Evolutionary conservation across 2,329 filamentous ascomycete species (phyloP), one percentile per base, ranked within the genome.

Genomic region (Pyrenophora seminiperda): DNA sequence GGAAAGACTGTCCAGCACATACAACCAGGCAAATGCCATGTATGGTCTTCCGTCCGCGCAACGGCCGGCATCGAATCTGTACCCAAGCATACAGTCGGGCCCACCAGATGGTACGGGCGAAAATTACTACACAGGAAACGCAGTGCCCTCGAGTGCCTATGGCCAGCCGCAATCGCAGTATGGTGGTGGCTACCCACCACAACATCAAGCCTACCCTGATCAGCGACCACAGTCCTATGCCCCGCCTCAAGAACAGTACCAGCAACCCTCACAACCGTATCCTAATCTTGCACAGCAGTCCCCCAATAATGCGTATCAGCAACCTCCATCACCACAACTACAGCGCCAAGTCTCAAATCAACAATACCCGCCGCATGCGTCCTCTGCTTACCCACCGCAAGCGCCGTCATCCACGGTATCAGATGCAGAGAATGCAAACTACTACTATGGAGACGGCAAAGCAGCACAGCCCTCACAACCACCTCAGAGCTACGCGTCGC

Each of bases 1-100:
- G 74, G 94, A 99, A 57, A 86, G 94, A 31, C 80, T 99, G 19
- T 96, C 91, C 7, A 95, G 89, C 71, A 93, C 94, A 1, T 97
- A 97, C 71, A 89, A 86, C 57, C 90, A 96, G 65, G 89, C 93
- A 30, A 67, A 71, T 27, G 72, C 77, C 29, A 73, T 73, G 58
- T 75, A 75, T 37, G 67, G 69, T 19, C 61, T 73, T 30, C 72
- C 72, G 14, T 57, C 61, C 6, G 59, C 65, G 17, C 72, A 58
- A 52, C 73, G 76, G 33, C 74, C 82, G 7, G 72, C 83, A 4
- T 82, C 79, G 15, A 79, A 80, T 43, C 81, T 89, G 11, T 96
- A 96, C 68, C 88, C 91, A 7, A 83, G 84, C 3, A 81, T 95
- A 47, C 65, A 67, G 13, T 57, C 67, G 11, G 65, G 66, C 5